Evolutionary conservation across 345 rosid species (phyloP), one percentile per base, ranked within the genome.

Genomic region (Cardamine resedifolia): DNA sequence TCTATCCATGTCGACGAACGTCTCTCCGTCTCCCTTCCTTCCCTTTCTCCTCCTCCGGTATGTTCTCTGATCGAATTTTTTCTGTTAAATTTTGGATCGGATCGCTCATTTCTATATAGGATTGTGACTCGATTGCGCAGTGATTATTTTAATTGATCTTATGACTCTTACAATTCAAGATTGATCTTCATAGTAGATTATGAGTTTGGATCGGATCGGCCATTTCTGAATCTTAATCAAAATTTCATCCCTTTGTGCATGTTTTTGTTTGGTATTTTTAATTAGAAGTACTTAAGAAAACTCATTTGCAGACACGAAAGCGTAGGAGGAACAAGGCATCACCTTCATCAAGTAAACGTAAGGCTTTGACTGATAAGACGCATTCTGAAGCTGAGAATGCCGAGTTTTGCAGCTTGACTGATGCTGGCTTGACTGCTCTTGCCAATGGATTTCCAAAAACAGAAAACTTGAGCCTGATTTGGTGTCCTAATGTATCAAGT

Each of bases 401-500:
- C 5, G 91, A 85, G 47, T 76, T 89, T 6, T 70, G 50, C 44
- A 81, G 83, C 80, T 80, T 93, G 68, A 83, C 97, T 39, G 97
- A 90, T 83, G 72, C 78, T 21, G 98, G 94, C 12, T 77, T 93
- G 82, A 63, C 77, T 23, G 86, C 81, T 4, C 82, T 93, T 43
- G 90, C 86, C 0, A 77, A 86, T 68, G 90, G 90, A 8, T 93
- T 93, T 76, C 82, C 86, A 15, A 82, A 53, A 72, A 84, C 86
- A 20, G 94, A 89, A 73, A 87, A 82, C 75, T 80, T 90, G 81
- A 93, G 90, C 86, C 71, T 93, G 60, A 82, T 93, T 16, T 93
- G 96, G 92, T 93, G 98, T 82, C 85, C 97, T 10, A 80, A 79
- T 64, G 71, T 93, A 71, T 80, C 98, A 47, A 87, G 87, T 77